Base-by-base conservation (phyloP, 2,329 filamentous ascomycete genomes). In the Aspergillus tanneri region DNA sequence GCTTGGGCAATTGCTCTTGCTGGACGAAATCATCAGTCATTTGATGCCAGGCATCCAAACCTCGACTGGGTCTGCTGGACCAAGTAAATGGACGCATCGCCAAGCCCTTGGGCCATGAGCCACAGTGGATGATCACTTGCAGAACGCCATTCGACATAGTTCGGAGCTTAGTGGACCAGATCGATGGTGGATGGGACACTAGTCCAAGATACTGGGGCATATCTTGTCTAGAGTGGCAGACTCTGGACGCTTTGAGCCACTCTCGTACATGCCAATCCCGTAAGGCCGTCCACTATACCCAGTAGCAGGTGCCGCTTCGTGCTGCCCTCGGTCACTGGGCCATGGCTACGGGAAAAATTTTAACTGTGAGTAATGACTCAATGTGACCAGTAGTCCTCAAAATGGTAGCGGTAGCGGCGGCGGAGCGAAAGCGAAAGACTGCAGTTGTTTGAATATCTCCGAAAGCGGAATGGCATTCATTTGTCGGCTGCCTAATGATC, bases 11-110 rank as follows among this genome's bases (percentile, higher is more conserved):
- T 43, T 28, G 35, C 22, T 16, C 19, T 3, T 37, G 6, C 30
- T 23, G 3, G 23, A 46, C 24, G 51, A 44, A 41, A 43, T 48
- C 45, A 42, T 45, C 24, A 38, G 45, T 47, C 43, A 43, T 44
- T 40, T 50, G 47, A 45, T 45, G 14, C 21, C 48, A 34, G 25
- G 27, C 46, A 25, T 30, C 23, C 37, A 43, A 39, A 35, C 42
- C 34, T 40, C n/a, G 23, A 38, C 43, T 52, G 21, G 37, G 34
- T 39, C 38, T 50, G 27, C 43, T 44, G 47, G 43, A 32, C 30
- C 30, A 4, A 41, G 22, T 36, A 36, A 23, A 27, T 21, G 35
- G 43, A 40, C 21, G 21, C 27, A 41, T 39, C 35, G 43, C 23
- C 35, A 39, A 19, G 25, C 14, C 9, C 22, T 32, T 27, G 27